A percentile compares a stretch with the other conserved stretches of the same genome.
Conservation (phyloP, 1,284 basidiomycete species). For the Chalciporus piperatoides region DNA sequence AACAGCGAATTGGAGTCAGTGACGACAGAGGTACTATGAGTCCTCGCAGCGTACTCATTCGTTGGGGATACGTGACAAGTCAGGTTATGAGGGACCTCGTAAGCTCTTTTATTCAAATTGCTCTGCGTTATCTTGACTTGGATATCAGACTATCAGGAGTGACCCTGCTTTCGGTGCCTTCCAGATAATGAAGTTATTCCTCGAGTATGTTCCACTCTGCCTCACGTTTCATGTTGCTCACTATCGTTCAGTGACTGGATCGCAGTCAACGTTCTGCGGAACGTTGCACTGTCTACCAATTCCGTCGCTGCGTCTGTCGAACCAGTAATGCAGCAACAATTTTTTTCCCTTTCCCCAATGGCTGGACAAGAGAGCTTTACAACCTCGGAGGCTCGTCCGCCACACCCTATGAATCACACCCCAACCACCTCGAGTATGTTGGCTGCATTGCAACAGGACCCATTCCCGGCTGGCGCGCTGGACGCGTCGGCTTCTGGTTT, state of each 20-base stretch:
- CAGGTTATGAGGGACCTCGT: constrained; percentile 86
- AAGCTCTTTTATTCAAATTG: constrained; percentile 28
- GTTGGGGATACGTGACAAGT: constrained; percentile 88
- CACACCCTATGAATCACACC: constrained; percentile 60
- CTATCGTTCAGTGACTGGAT: constrained; percentile 71
- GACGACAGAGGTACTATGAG: constrained; percentile 82
- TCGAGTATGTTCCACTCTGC: constrained; percentile 58
- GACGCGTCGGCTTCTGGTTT: constrained; percentile 60
- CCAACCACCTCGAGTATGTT: constrained; percentile 86
- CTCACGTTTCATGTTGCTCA: constrained; percentile 21
- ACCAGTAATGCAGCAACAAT: constrained; percentile 83
- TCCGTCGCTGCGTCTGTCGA: constrained; percentile 86
- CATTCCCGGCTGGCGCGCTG: constrained; percentile 58
- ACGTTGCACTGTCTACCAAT: constrained; percentile 81
- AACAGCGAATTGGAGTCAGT: constrained; percentile 49
- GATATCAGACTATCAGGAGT: constrained; percentile 73
- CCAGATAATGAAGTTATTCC: constrained; percentile 85
- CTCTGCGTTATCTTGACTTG: constrained; percentile 6
- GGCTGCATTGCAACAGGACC: constrained; percentile 72
- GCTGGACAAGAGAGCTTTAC: constrained; percentile 71
- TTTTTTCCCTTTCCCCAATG: constrained; percentile 77
- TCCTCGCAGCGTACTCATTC: constrained; percentile 78
- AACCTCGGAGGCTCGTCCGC: constrained; percentile 52
- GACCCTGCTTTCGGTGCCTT: constrained; percentile 87
- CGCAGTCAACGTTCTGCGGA: constrained; percentile 79